A percentile compares a stretch with the other conserved stretches of the same genome.
phyloP scores from a whole-genome alignment of 2,329 filamentous ascomycete species.

The Diaporthe helianthi region DNA sequence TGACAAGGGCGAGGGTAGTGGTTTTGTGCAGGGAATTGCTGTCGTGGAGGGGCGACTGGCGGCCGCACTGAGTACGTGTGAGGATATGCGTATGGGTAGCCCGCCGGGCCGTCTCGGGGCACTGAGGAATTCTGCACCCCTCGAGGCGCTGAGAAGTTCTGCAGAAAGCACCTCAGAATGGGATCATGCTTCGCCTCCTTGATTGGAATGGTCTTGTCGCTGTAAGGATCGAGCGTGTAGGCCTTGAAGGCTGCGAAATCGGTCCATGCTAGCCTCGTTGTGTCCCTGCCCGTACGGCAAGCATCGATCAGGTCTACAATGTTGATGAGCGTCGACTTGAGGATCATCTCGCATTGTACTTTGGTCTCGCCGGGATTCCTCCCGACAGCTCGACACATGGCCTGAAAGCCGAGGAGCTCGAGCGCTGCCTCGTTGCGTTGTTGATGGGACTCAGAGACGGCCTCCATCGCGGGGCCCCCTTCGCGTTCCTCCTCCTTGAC shows the following conservation, averaged over 20 bases:
- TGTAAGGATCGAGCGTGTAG: not conserved
- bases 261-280: not conserved
- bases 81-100: conserved; percentile 68
- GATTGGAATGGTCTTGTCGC: not conserved
- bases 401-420: conserved; percentile 7
- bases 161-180: not conserved
- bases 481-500: not conserved
- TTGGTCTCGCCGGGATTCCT: not conserved
- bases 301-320: conserved; percentile 17
- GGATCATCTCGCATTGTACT: not conserved
- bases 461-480: not conserved
- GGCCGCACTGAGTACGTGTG: conserved; percentile 58
- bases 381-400: not conserved
- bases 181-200: not conserved
- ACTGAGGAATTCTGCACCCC: not conserved
- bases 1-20: conserved; percentile 41
- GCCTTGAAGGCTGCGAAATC: not conserved
- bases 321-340: conserved; percentile 12
- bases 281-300: not conserved
- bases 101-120: too few relatives aligned
- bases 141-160: not conserved
- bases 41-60: conserved; percentile 35
- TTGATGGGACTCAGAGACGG: not conserved
- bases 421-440: not conserved
- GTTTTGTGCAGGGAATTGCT: conserved; percentile 39